Evolutionary conservation across 179 eudicot genomes (phyloP), one percentile per base, ranked within the genome.

Genomic region (Monotropa hypopitys): DNA sequence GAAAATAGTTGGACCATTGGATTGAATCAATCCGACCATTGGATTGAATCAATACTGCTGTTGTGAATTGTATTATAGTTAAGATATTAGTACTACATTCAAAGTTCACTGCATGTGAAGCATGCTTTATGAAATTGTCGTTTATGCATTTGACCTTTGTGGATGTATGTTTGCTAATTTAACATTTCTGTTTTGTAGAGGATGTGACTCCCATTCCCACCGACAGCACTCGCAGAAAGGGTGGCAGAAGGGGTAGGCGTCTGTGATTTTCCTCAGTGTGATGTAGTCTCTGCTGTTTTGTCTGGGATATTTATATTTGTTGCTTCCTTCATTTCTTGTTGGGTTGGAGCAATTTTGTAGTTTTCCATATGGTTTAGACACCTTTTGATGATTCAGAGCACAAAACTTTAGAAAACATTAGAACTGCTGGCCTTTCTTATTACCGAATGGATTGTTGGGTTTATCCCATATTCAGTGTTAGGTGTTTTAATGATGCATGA

Each of bases 161-260:
- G 57, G 12, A 16, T 72, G 30, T 3, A 2, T 3, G 0, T 40
- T 51, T 35, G 30, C 47, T 72, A 72, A 72, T 51, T 9, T 18
- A 9, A 1, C 43, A 5, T 33, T 69, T 18, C 61, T 2, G 30
- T 66, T 45, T 74, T 76, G 0, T 91, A 90, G 97, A 92, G 95
- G 97, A 92, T 59, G 97, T 90, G 71, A 92, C 97, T n/a, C 97
- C 97, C 66, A 90, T 90, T 59, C 95, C 95, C n/a, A 90, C 93
- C 0, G 97, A 92, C 83, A 90, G 97, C 53, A 92, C 97, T 66
- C 89, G 97, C 73, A 81, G 97, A 85, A 92, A 92, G 89, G 95
- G 97, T 79, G 97, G 97, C 6, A 88, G 97, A 85, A 90, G 97
- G 79, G 97, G 97, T 86, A 90, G 97, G 85, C 87, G 97, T 88